Conservation (phyloP, 2,329 filamentous ascomycete genomes). For the Aspergillus persii region DNA sequence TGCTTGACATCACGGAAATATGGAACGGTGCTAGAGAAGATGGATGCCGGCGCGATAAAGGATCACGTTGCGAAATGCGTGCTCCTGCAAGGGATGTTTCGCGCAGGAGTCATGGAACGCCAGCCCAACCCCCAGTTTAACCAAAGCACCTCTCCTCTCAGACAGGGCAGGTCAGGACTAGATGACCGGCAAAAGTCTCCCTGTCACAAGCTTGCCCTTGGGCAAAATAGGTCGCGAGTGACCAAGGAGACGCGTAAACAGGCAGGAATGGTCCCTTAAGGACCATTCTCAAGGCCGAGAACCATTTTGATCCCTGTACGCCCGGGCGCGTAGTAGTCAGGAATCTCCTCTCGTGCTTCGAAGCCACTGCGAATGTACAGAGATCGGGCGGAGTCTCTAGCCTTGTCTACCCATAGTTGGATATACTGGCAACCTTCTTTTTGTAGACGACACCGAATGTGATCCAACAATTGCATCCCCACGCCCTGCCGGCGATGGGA, state of each 20-base stretch:
- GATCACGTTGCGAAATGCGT: conserved; percentile 32
- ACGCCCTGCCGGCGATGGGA: conserved; percentile 48
- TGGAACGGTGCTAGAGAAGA: conserved; percentile 31
- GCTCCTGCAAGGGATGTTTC: conserved; percentile 34
- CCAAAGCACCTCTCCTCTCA: conserved; percentile 19
- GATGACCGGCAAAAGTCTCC: background rate
- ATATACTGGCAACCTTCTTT: conserved; percentile 49
- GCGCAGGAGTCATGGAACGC: conserved; percentile 23
- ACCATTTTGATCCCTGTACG: conserved; percentile 48
- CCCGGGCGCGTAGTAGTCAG: conserved; percentile 52
- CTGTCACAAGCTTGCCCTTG: background rate
- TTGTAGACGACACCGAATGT: conserved; percentile 42
- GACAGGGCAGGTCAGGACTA: conserved; percentile 13
- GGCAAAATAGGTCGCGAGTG: background rate
- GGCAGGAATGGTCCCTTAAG: conserved; percentile 19
- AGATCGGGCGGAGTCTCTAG: conserved; percentile 42
- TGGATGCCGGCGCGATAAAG: conserved; percentile 23
- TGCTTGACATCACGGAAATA: conserved; percentile 39
- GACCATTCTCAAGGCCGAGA: conserved; percentile 32
- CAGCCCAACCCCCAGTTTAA: conserved; percentile 18
- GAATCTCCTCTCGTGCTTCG: conserved; percentile 44
- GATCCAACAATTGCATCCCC: conserved; percentile 45
- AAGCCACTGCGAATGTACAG: conserved; percentile 50
- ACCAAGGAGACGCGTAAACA: conserved; percentile 15
- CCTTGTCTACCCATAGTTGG: conserved; percentile 53